Evolutionary conservation across 768 basidiomycete species (phyloP), one percentile per base, ranked within the genome.

Genomic region (Naganishia onofrii): DNA sequence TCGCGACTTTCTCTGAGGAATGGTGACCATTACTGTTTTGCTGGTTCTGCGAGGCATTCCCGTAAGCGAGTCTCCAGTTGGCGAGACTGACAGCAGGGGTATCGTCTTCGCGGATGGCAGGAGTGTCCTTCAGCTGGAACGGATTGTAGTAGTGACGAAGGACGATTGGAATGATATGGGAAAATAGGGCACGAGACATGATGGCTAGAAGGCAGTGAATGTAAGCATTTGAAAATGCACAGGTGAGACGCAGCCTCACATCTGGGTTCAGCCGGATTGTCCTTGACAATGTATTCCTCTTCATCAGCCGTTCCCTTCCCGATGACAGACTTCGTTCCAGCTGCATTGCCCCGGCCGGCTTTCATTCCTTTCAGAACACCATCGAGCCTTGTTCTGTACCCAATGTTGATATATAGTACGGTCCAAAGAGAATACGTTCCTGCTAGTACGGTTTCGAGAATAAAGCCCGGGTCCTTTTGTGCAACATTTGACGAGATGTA

Each of bases 101-200:
- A 66, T 80, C 78, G 63, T 80, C 79, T 66, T 80, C 79, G 31
- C 79, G 60, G 13, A 80, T 57, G 0, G 76, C 76, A 1, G 79
- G 79, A 6, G 79, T 74, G 46, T 80, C 79, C 23, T 72, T 66
- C 48, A 78, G 68, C 7, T 66, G 73, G 60, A 79, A 71, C 0
- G 78, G 72, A 0, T 60, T 71, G 15, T 69, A 66, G 67, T 77
- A 79, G 66, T 79, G 75, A 44, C 74, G 73, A 56, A 78, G 52
- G 46, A 80, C 69, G 29, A 80, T 71, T 0, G 79, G 79, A 8
- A 79, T 63, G 56, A 80, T 68, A 70, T 76, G 79, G 1, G 69
- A 69, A 67, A 78, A 80, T 0, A 75, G 68, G 1, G 78, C 77
- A 17, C 77, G 70, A 21, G 77, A 72, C 36, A 79, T 74, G 2